Base-by-base conservation (phyloP, 83 land plant species). In the Picea engelmannii region DNA sequence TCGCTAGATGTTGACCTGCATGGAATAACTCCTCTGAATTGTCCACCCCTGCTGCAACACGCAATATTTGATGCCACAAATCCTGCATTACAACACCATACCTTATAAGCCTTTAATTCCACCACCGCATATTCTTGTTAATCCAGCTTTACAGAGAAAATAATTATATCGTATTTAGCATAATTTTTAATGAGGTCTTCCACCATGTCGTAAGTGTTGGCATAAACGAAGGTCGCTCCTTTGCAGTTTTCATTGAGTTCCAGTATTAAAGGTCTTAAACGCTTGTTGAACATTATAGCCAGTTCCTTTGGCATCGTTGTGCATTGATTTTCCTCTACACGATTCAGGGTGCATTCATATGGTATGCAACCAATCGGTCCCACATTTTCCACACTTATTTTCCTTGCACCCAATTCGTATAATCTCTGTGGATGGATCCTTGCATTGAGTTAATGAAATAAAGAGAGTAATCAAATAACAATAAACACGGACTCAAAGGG, bases 331-430 rank as follows among this genome's bases (percentile, higher is more conserved):
- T 79, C 83, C 21, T 38, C 40, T 4, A 49, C 3, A 13, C 79
- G 78, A 59, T 27, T 27, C 31, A 27, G 31, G 31, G 31, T 27
- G 31, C 31, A 27, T 27, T 27, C 31, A 27, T 27, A 93, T 63
- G 97, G 95, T 15, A 91, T 91, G 82, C 97, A 95, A 21, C 97
- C 95, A 62, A 95, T 88, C 0, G 91, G 91, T 6, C 93, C 93
- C 4, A 93, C 89, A 79, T 89, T 89, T 17, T 79, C 86, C 76
- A 95, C 88, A 2, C 88, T 78, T n/a, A 95, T 77, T 80, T 89
- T 93, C 62, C 97, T 84, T n/a, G 94, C 31, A 27, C 31, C 31
- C 31, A 27, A 27, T 27, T 27, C 31, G 31, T 27, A 27, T 27
- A 27, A 27, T 66, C 88, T 88, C 95, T 95, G 91, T 42, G 83